Evolutionary conservation across 169 alveolate genomes (phyloP).

Genomic region (Plasmodium ovale): DNA sequence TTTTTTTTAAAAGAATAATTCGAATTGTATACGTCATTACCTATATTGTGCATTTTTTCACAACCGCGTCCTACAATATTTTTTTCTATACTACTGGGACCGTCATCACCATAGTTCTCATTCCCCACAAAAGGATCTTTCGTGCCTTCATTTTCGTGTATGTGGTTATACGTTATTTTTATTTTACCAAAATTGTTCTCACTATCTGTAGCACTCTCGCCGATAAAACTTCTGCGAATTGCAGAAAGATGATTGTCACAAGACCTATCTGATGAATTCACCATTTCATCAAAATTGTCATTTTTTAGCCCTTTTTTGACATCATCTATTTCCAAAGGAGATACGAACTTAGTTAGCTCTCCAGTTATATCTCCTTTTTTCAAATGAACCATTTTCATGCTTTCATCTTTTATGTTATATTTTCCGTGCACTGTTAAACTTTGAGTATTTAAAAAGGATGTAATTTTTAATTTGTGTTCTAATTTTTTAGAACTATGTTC

Average conservation of each 20-base stretch:
- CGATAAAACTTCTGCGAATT: slow-evolving; percentile 5
- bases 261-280: neutral
- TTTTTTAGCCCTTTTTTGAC: neutral
- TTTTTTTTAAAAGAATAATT: slow-evolving; percentile 24
- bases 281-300: neutral
- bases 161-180: slow-evolving; percentile 18
- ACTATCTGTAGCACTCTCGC: neutral
- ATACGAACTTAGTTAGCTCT: neutral
- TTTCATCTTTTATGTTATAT: slow-evolving; percentile 1
- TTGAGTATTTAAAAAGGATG: neutral
- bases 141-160: neutral
- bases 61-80: neutral
- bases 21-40: neutral
- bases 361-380: slow-evolving; percentile 1
- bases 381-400: neutral
- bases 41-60: neutral
- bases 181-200: slow-evolving; percentile 5
- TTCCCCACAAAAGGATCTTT: neutral
- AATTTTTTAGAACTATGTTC: neutral
- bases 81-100: neutral
- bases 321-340: neutral
- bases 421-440: neutral
- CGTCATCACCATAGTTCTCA: neutral
- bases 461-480: slow-evolving; percentile 5
- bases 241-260: neutral